A percentile compares a stretch with the other conserved stretches of the same genome.
Conservation (phyloP, 148 eudicot species). For the Heliosperma pusillum region DNA sequence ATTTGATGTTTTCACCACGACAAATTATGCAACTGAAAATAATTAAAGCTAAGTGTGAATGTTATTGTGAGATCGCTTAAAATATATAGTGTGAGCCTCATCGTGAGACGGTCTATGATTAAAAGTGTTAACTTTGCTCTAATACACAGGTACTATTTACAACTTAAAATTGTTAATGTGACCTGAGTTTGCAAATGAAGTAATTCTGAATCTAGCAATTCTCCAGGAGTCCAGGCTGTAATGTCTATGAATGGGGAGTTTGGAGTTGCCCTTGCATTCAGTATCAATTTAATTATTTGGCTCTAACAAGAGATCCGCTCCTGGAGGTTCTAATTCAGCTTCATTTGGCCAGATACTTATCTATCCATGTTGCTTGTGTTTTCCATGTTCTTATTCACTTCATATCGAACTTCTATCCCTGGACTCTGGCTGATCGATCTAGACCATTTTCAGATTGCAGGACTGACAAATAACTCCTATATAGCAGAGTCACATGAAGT, state of each 20-base stretch:
- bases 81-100: too few relatives aligned
- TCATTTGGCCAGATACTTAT: background rate
- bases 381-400: conserved; percentile 11
- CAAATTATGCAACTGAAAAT: too few relatives aligned
- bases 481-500: conserved; percentile 65
- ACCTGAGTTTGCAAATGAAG: background rate
- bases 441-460: conserved; percentile 58
- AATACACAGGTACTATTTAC: background rate
- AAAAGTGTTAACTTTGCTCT: too few relatives aligned
- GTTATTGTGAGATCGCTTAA: too few relatives aligned
- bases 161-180: background rate
- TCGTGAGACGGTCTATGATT: too few relatives aligned
- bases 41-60: too few relatives aligned
- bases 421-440: background rate
- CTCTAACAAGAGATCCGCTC: background rate
- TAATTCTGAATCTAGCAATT: background rate
- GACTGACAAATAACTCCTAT: conserved; percentile 89
- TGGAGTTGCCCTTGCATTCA: background rate
- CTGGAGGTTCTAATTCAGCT: background rate
- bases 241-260: background rate
- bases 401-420: conserved; percentile 2
- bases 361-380: background rate
- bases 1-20: too few relatives aligned
- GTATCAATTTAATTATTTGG: background rate
- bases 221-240: background rate